phyloP scores from a whole-genome alignment of 768 basidiomycete species.

The Lactarius trivialis region DNA sequence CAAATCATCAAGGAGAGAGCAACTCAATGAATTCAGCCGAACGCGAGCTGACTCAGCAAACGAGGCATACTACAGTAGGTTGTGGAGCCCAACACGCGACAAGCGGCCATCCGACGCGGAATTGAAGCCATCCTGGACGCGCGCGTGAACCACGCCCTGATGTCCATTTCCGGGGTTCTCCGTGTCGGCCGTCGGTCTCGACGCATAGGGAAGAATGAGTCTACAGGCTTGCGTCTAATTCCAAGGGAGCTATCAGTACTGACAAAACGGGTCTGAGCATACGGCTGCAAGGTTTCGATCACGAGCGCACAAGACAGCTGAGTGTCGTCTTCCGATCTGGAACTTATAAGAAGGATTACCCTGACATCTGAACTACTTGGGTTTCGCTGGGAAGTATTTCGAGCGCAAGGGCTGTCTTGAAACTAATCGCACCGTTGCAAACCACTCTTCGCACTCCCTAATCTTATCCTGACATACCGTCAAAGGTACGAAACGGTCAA shows the following conservation, averaged over 20 bases:
- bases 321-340: background rate
- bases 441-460: constrained; percentile 10
- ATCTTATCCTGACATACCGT: background rate
- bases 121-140: background rate
- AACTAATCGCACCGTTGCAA: background rate
- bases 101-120: background rate
- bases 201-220: background rate
- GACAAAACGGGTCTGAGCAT: background rate
- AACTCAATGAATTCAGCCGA: background rate
- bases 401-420: background rate
- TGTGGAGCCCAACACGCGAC: background rate
- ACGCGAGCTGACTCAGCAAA: background rate
- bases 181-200: background rate
- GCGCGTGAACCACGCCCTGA: background rate
- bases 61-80: background rate
- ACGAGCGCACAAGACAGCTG: background rate
- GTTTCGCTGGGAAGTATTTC: constrained; percentile 2
- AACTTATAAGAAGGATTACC: background rate
- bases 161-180: background rate
- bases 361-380: background rate
- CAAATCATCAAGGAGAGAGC: background rate
- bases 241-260: background rate
- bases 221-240: background rate
- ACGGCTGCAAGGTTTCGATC: background rate
- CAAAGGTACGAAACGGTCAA: background rate